Percentiles rank a stretch among this genome's conserved stretches.
Evolutionary conservation across 139 green algal species (phyloP).

Genomic region (Diplosphaera chodatii): DNA sequence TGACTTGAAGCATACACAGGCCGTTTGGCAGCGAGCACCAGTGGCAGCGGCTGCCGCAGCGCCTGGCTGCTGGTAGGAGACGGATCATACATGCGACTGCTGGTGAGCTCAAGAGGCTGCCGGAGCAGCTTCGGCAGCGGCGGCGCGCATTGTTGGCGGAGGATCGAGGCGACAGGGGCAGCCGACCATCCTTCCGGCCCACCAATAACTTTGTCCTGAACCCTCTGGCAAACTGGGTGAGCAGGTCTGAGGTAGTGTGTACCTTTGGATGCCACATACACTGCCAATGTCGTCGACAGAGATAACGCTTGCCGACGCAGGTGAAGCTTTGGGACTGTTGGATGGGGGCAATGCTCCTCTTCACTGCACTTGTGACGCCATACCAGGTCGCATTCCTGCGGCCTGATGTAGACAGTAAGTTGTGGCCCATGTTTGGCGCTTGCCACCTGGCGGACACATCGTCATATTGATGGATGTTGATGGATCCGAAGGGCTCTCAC

Average conservation of each 20-base stretch:
- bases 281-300: too few relatives aligned
- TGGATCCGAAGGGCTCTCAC: neutral
- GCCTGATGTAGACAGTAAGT: slow-evolving; percentile 1
- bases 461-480: too few relatives aligned
- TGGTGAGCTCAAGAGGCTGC: neutral
- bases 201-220: neutral
- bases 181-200: neutral
- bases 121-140: neutral
- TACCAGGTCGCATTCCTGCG: slow-evolving; percentile 7
- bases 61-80: neutral
- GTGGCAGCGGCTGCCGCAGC: neutral
- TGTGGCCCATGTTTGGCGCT: too few relatives aligned
- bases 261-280: too few relatives aligned
- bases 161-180: neutral
- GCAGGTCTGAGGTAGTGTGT: too few relatives aligned
- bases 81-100: neutral
- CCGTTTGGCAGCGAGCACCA: neutral
- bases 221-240: neutral
- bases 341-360: slow-evolving; percentile 2
- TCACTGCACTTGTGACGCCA: slow-evolving; percentile 13
- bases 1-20: too few relatives aligned
- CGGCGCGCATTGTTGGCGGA: neutral
- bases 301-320: neutral
- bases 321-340: slow-evolving; percentile 7
- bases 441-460: too few relatives aligned